Evolutionary conservation across 495 filamentous ascomycete species (phyloP).

Genomic region (Xeromyces bisporus): DNA sequence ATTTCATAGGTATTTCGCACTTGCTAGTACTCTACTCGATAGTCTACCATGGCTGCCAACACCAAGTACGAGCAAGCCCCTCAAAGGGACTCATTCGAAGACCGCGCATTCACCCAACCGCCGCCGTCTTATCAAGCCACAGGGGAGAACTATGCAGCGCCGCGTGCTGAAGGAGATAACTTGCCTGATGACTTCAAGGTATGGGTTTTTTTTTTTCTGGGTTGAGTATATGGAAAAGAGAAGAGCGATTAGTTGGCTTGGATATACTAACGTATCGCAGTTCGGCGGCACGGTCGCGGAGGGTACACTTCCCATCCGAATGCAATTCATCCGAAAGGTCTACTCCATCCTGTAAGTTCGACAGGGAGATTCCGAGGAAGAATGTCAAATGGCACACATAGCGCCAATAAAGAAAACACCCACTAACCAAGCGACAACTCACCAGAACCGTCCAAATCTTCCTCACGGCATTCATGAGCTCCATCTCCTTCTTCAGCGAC

Average conservation of each 20-base stretch:
- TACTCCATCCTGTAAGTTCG: constrained; percentile 58
- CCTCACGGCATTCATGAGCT: constrained; percentile 62
- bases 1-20: no score
- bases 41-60: constrained; percentile 47
- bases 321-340: constrained; percentile 94
- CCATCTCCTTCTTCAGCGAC: constrained; percentile 65
- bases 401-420: no score
- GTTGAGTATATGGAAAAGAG: no score
- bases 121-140: constrained; percentile 55
- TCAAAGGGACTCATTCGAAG: constrained; percentile 57
- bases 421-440: background rate
- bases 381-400: no score
- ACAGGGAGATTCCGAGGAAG: background rate
- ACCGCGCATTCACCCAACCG: constrained; percentile 54
- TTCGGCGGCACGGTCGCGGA: constrained; percentile 85
- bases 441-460: constrained; percentile 77
- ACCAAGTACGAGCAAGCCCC: constrained; percentile 54
- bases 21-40: no score
- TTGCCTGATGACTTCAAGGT: constrained; percentile 97
- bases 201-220: constrained; percentile 3
- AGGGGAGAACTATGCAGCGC: constrained; percentile 27
- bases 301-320: constrained; percentile 84
- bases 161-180: constrained; percentile 73
- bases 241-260: no score
- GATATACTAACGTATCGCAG: constrained; percentile 22